Percentiles rank a stretch among this genome's conserved stretches.
These are phyloP conservation scores for Apiotrichum gamsii DNA, from an alignment of 1,284 basidiomycete species.

Conservation along the genomic window DNA sequence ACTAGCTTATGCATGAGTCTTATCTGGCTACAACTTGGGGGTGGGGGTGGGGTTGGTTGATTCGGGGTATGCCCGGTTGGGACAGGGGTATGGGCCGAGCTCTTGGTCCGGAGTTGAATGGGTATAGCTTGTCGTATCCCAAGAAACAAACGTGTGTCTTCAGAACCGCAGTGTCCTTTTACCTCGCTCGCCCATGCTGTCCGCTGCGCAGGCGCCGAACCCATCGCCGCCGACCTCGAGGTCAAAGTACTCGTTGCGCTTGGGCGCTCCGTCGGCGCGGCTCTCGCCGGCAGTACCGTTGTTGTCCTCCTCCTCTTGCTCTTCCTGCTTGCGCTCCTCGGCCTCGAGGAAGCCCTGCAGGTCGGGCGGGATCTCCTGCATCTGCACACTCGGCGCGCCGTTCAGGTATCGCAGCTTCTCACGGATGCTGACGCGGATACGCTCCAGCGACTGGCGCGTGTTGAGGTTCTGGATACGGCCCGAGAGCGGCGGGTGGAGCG, in stretches of 20 bases:
- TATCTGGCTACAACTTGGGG: no score
- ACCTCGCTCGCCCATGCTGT: constrained; percentile 4
- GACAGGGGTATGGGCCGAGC: no score
- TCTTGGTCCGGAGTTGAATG: no score
- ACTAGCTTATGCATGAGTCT: not conserved
- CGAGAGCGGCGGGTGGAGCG: constrained; percentile 85
- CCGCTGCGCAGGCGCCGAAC: constrained; percentile 3
- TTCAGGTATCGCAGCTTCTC: constrained; percentile 89
- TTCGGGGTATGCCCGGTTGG: no score
- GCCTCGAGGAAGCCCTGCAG: constrained; percentile 70
- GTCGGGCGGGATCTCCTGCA: constrained; percentile 94
- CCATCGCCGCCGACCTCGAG: constrained; percentile 14
- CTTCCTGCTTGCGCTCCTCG: constrained; percentile 66
- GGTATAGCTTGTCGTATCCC: no score
- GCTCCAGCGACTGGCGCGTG: constrained; percentile 70
- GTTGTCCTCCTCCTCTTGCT: constrained; percentile 60
- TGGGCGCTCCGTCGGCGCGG: constrained; percentile 13
- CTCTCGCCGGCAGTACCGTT: constrained; percentile 13
- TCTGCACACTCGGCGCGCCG: constrained; percentile 89
- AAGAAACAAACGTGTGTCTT: no score
- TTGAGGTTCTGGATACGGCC: constrained; percentile 92
- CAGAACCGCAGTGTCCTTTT: constrained; percentile 21
- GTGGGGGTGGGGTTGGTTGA: no score
- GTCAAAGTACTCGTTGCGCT: constrained; percentile 21
- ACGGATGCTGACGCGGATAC: constrained; percentile 76